Evolutionary conservation across 1,284 basidiomycete genomes (phyloP), one percentile per base, ranked within the genome.

Genomic region (Vanrija sp.): DNA sequence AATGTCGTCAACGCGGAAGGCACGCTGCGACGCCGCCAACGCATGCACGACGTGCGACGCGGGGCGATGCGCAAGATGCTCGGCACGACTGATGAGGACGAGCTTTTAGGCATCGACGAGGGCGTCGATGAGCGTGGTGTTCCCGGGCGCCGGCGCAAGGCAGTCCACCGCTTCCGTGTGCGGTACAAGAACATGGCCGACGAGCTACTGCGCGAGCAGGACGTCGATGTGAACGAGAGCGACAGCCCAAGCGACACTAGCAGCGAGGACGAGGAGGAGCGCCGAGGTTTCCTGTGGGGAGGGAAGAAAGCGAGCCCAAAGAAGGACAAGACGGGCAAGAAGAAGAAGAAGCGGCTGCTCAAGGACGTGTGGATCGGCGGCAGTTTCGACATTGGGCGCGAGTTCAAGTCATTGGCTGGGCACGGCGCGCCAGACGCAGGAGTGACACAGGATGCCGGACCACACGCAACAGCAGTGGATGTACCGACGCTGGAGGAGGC

Each of bases 321-420:
- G 40, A 48, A 54, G 38, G 55, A 54, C 18, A 46, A 48, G 25
- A 52, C 50, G 38, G 54, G 55, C 45, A 60, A 62, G 38, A 60
- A 62, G 49, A 58, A 54, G 42, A 57, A 63, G 48, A 62, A 56
- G 51, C 51, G 64, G 44, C 15, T 23, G 46, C 21, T 8, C 43
- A 45, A 44, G 25, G 51, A 39, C 21, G 23, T 21, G 16, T 74
- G 72, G 72, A 51, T 69, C 39, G 73, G 73, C 25, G 66, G 70
- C 47, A 72, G 71, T 26, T 75, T 75, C 51, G 71, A 73, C 53
- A 72, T 75, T 42, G 73, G 73, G 3, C 53, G 63, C 50, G 73
- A 75, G 54, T 75, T 73, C 52, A 28, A 58, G 38, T 44, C 25
- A n/a, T 14, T 19, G 10, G 23, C n/a, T 2, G 39, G 29, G 8